phyloP scores from a whole-genome alignment of 495 filamentous ascomycete genomes.

The Glonium stellatum region DNA sequence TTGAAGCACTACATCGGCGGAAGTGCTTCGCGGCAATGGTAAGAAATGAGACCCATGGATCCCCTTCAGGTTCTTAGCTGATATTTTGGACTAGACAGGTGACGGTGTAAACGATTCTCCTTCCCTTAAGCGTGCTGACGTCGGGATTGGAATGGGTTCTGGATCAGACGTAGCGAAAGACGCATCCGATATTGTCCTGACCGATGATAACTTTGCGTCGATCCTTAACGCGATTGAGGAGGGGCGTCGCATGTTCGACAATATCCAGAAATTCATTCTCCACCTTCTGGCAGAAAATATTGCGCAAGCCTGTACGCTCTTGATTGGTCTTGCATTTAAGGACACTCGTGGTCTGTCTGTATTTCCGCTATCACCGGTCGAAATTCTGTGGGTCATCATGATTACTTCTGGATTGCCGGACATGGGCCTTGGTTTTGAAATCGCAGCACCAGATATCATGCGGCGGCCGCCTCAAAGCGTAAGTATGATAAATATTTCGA shows the following conservation, averaged over 20 bases:
- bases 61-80: too few relatives aligned
- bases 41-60: not conserved
- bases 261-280: constrained; percentile 78
- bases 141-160: constrained; percentile 78
- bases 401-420: constrained; percentile 68
- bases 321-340: constrained; percentile 67
- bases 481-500: too few relatives aligned
- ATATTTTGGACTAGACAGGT: constrained; percentile 51
- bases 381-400: constrained; percentile 76
- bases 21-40: constrained; percentile 63
- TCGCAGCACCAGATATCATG: constrained; percentile 61
- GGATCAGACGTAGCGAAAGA: constrained; percentile 85
- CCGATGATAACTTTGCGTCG: constrained; percentile 78
- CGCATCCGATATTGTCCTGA: constrained; percentile 72
- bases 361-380: constrained; percentile 66
- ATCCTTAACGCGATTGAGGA: constrained; percentile 73
- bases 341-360: constrained; percentile 57
- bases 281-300: constrained; percentile 69
- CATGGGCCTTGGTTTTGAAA: constrained; percentile 66
- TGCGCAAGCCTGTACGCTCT: constrained; percentile 63
- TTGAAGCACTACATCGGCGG: constrained; percentile 63
- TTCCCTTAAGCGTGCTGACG: constrained; percentile 70
- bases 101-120: constrained; percentile 86
- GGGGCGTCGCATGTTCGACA: constrained; percentile 70
- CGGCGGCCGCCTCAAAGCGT: constrained; percentile 63